Percentiles rank a stretch among this genome's conserved stretches.
phyloP scores from a whole-genome alignment of 2,329 filamentous ascomycete genomes.

The Verticillium klebahnii region DNA sequence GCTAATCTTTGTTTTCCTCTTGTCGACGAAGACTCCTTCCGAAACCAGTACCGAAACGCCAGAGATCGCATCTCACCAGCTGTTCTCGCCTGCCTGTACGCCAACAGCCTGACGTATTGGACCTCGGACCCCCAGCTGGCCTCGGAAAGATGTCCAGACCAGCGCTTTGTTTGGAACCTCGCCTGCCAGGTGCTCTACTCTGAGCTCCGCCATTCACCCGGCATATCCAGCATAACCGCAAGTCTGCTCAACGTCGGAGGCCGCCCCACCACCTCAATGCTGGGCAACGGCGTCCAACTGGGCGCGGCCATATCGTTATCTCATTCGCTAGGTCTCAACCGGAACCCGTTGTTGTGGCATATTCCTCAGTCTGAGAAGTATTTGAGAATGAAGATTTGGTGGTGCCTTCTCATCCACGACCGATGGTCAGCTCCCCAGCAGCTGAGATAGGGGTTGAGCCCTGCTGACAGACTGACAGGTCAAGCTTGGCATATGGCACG shows the following conservation, averaged over 20 bases:
- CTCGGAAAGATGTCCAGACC: constrained; percentile 47
- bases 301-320: constrained; percentile 47
- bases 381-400: constrained; percentile 51
- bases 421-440: constrained; percentile 36
- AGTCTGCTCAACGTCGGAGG: constrained; percentile 56
- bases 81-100: constrained; percentile 52
- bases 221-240: constrained; percentile 53
- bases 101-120: constrained; percentile 56
- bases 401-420: constrained; percentile 50
- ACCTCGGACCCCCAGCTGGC: constrained; percentile 37
- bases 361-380: constrained; percentile 46
- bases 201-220: constrained; percentile 53
- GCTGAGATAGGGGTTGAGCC: neutral
- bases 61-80: constrained; percentile 49
- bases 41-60: constrained; percentile 37
- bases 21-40: constrained; percentile 50
- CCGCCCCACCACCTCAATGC: constrained; percentile 54
- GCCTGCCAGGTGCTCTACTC: constrained; percentile 56
- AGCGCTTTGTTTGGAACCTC: constrained; percentile 58
- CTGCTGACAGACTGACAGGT: constrained; percentile 26
- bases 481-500: constrained; percentile 48
- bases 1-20: constrained; percentile 59
- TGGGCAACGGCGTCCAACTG: constrained; percentile 48
- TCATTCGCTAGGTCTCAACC: constrained; percentile 50
- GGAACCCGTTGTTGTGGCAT: constrained; percentile 46